Conservation (phyloP, 106 monocot species). For the Phalaenopsis aphrodite region DNA sequence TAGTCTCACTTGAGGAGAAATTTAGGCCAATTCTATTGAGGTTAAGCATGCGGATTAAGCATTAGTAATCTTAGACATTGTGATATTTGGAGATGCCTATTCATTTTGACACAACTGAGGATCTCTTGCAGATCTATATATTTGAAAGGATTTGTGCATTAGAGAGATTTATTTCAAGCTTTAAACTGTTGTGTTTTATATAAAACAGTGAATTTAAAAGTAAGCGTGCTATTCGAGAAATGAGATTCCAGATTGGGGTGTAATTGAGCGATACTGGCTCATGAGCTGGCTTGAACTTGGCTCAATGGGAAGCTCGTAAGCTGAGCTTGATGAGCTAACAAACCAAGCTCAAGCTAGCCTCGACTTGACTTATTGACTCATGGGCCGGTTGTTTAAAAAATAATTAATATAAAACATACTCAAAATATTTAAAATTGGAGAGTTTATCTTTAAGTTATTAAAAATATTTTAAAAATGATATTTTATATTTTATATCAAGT, state of each 20-base stretch:
- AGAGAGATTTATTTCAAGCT: neutral
- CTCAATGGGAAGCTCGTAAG: no score
- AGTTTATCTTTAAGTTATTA: no score
- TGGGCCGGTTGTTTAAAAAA: no score
- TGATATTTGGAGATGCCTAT: neutral
- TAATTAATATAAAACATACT: no score
- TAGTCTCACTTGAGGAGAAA: neutral
- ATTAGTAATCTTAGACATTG: neutral
- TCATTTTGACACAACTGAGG: neutral
- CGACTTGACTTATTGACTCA: no score
- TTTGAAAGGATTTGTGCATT: neutral
- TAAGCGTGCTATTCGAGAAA: neutral
- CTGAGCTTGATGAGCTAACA: no score
- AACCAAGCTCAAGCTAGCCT: no score
- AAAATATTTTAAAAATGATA: no score
- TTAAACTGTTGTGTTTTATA: neutral
- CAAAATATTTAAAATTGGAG: no score
- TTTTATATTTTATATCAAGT: no score
- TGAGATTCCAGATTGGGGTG: neutral
- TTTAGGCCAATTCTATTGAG: neutral
- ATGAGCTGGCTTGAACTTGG: no score
- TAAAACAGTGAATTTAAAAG: neutral
- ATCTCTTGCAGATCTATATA: neutral
- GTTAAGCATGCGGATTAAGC: neutral
- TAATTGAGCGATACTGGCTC: no score